Evolutionary conservation across 768 basidiomycete genomes (phyloP), one percentile per base, ranked within the genome.

Genomic region (Pseudohyphozyma bogoriensis): DNA sequence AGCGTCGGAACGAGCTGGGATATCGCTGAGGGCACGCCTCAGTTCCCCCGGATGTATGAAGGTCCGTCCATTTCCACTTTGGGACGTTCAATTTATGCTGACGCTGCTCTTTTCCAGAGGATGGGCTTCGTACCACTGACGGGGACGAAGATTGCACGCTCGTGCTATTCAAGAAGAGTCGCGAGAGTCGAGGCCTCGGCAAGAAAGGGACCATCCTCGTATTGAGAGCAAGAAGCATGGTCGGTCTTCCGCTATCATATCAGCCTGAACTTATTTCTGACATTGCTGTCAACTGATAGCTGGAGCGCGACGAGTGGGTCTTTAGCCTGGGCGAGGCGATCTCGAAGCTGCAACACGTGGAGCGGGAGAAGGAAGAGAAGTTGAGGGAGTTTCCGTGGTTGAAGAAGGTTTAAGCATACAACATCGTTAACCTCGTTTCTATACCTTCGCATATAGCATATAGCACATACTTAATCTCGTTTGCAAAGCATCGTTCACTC

Each of bases 241-340:
- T 96, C 39, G 24, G 60, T 18, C 28, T 6, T n/a, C 20, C 31
- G 11, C 9, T 33, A 26, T 11, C 22, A 26, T 29, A 13, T 12
- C 47, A 1, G n/a, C n/a, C n/a, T n/a, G n/a, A n/a, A n/a, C n/a
- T n/a, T n/a, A n/a, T 24, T 18, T 13, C 4, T 11, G 13, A 26
- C 13, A 2, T 10, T 16, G 29, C 4, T 20, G n/a, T 11, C n/a
- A 0, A n/a, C 1, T 7, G n/a, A 11, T 40, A 66, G 65, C 53
- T 66, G 47, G 93, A 97, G 73, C 78, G 92, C 32, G 91, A 97
- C 73, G 79, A 85, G 32, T 96, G 92, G 92, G 89, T 89, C 68
- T 95, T 87, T 86, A 89, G 88, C 1, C 74, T 97, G 67, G 90
- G 88, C 62, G 81, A 81, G 47, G 89, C 93, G 75, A 89, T 95